These are phyloP conservation scores for Sugiyamaella castrensis DNA, from an alignment of 1,139 yeast genomes.

Conservation along the genomic window DNA sequence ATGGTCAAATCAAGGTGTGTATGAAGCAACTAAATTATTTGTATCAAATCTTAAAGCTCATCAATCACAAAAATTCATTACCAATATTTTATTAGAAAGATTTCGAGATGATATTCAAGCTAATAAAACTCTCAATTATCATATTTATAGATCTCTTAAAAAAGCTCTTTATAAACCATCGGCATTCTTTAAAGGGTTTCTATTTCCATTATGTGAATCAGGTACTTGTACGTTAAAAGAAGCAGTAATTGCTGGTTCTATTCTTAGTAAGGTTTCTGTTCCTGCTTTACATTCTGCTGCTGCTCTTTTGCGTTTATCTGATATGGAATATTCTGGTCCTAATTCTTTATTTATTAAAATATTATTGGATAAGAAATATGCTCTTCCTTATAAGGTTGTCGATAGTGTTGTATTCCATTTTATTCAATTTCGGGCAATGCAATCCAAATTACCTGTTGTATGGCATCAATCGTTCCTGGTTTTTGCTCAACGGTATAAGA, in stretches of 20 bases:
- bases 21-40: conserved; percentile 91
- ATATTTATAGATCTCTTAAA: conserved; percentile 84
- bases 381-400: conserved; percentile 92
- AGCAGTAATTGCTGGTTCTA: conserved; percentile 93
- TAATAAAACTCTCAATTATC: conserved; percentile 68
- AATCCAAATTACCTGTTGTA: conserved; percentile 81
- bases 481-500: conserved; percentile 93
- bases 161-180: conserved; percentile 95
- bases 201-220: conserved; percentile 78
- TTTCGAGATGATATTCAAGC: conserved; percentile 81
- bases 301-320: conserved; percentile 80
- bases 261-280: conserved; percentile 80
- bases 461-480: conserved; percentile 96
- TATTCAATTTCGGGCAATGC: conserved; percentile 62
- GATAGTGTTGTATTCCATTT: conserved; percentile 95
- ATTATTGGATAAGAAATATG: conserved; percentile 88
- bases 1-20: conserved; percentile 97
- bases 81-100: conserved; percentile 71
- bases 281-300: conserved; percentile 97
- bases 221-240: conserved; percentile 79
- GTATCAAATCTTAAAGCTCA: conserved; percentile 84
- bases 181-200: conserved; percentile 94
- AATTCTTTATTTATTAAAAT: conserved; percentile 87
- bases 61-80: conserved; percentile 85
- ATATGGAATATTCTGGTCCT: conserved; percentile 83